A percentile compares a stretch with the other conserved stretches of the same genome.
These are phyloP conservation scores for Pythium coloratum DNA, from an alignment of 352 stramenopile species.

Conservation along the genomic window DNA sequence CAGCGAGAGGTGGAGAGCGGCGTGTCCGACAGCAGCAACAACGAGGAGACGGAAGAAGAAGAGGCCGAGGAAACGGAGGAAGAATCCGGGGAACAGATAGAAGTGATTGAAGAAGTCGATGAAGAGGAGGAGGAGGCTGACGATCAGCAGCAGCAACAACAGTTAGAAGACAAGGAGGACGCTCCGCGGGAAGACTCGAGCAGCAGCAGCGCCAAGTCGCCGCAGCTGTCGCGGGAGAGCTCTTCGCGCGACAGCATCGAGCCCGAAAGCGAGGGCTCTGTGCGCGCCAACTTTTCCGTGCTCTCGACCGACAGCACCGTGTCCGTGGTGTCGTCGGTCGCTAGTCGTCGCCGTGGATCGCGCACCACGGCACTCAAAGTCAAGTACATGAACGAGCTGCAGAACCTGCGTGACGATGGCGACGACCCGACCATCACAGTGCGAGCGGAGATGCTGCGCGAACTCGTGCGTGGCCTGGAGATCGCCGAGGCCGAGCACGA, in stretches of 20 bases:
- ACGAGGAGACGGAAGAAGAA: conserved; percentile 12
- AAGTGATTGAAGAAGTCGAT: conserved; percentile 32
- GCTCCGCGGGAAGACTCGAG: background rate
- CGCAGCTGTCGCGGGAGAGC: background rate
- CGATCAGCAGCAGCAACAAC: background rate
- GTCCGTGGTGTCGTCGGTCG: background rate
- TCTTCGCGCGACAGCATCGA: conserved; percentile 21
- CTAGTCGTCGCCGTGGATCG: conserved; percentile 29
- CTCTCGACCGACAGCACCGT: conserved; percentile 19
- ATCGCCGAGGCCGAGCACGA: conserved; percentile 75
- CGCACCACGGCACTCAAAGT: conserved; percentile 60
- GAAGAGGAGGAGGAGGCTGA: conserved; percentile 29
- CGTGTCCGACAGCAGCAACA: conserved; percentile 5
- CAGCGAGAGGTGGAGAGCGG: background rate
- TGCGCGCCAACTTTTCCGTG: conserved; percentile 13
- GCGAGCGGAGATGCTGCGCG: conserved; percentile 44
- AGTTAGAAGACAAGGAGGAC: background rate
- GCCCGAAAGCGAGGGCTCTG: conserved; percentile 21
- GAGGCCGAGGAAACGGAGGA: conserved; percentile 24
- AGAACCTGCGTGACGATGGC: conserved; percentile 28
- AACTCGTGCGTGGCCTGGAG: conserved; percentile 74
- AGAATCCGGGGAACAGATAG: conserved; percentile 39
- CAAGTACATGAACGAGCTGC: conserved; percentile 59
- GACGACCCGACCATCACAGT: conserved; percentile 34
- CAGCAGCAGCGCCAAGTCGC: conserved; percentile 2